phyloP scores from a whole-genome alignment of 371 early-diverging fungal species.

The Choanephora cucurbitarum region DNA sequence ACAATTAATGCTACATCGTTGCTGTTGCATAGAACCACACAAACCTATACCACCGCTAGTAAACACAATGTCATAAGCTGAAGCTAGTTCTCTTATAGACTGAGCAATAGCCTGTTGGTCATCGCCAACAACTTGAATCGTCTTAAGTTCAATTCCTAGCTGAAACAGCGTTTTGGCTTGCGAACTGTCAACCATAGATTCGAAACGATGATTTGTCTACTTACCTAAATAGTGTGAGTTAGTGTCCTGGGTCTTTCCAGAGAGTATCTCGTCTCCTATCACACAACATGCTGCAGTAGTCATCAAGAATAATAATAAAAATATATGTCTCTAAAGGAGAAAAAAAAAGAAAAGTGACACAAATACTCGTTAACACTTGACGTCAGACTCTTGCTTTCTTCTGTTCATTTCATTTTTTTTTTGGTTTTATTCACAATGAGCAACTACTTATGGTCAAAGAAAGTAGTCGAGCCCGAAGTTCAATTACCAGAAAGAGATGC shows the following conservation, averaged over 20 bases:
- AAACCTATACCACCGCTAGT: constrained; percentile 74
- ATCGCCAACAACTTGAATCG: constrained; percentile 63
- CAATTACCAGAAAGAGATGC: constrained; percentile 40
- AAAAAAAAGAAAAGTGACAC: background rate
- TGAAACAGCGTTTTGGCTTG: constrained; percentile 57
- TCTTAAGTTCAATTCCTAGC: constrained; percentile 57
- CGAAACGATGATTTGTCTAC: too few relatives aligned
- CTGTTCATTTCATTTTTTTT: constrained; percentile 2
- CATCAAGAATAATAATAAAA: background rate
- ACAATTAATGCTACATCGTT: too few relatives aligned
- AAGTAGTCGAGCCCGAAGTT: constrained; percentile 18
- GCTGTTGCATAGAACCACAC: too few relatives aligned
- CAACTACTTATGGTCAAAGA: constrained; percentile 16
- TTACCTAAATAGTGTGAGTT: constrained; percentile 63
- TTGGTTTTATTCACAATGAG: constrained; percentile 2
- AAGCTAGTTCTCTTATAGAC: constrained; percentile 47
- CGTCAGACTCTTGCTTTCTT: constrained; percentile 3
- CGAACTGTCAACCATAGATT: background rate
- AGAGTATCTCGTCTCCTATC: constrained; percentile 72
- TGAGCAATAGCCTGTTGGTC: constrained; percentile 43
- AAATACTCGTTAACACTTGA: background rate
- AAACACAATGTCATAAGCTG: constrained; percentile 56
- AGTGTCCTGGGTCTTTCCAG: constrained; percentile 70
- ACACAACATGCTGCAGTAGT: constrained; percentile 41
- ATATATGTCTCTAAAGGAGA: background rate